phyloP scores from a whole-genome alignment of 176 grass and related monocot genomes.

The Alloteropsis semialata region DNA sequence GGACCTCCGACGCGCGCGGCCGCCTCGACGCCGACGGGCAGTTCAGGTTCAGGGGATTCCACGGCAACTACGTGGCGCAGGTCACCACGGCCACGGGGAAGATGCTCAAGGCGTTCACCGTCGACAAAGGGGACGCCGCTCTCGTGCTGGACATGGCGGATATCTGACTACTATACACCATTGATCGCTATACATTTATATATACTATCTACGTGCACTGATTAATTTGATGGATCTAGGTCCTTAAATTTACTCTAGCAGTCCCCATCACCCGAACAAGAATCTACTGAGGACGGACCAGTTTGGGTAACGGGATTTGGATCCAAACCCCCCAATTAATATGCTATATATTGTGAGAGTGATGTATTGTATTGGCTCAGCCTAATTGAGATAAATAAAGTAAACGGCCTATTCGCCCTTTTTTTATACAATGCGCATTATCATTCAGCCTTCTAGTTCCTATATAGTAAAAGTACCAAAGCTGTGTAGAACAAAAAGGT shows the following conservation, averaged over 20 bases:
- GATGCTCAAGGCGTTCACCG: conserved; percentile 42
- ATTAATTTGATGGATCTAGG: too few relatives aligned
- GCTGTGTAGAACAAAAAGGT: too few relatives aligned
- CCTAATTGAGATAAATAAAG: background rate
- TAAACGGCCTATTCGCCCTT: background rate
- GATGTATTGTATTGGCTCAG: background rate
- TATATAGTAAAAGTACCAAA: too few relatives aligned
- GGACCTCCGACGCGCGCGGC: conserved; percentile 42
- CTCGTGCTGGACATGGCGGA: conserved; percentile 27
- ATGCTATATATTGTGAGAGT: background rate
- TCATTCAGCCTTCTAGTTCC: too few relatives aligned
- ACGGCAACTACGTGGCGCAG: conserved; percentile 47
- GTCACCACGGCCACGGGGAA: conserved; percentile 23
- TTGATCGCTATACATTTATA: too few relatives aligned
- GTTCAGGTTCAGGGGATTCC: conserved; percentile 69
- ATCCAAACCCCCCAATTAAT: too few relatives aligned
- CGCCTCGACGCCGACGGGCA: conserved; percentile 15
- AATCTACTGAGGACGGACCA: background rate
- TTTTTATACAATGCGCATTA: too few relatives aligned
- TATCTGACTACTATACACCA: background rate
- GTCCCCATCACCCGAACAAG: too few relatives aligned
- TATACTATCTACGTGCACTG: too few relatives aligned
- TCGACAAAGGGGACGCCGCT: conserved; percentile 44
- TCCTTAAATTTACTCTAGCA: too few relatives aligned
- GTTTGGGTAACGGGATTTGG: too few relatives aligned